Conservation (phyloP, 805 yeast species). For the Candida maris region DNA sequence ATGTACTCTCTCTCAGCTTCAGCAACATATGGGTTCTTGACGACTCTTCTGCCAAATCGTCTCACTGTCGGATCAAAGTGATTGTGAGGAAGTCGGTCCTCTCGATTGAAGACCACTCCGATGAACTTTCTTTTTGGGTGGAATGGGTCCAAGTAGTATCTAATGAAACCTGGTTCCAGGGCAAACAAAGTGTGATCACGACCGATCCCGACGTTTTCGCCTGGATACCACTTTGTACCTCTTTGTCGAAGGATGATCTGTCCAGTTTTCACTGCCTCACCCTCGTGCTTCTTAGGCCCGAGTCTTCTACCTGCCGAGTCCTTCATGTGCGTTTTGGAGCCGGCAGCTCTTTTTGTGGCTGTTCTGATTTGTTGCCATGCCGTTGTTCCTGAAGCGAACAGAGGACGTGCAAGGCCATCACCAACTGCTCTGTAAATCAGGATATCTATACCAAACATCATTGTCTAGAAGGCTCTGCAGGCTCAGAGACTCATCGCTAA, state of each 20-base stretch:
- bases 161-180: slow-evolving; percentile 86
- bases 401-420: too few species aligned
- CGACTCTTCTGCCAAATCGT: slow-evolving; percentile 69
- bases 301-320: slow-evolving; percentile 94
- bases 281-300: slow-evolving; percentile 87
- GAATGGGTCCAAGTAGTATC: slow-evolving; percentile 91
- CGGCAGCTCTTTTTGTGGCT: slow-evolving; percentile 92
- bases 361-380: slow-evolving; percentile 56
- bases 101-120: slow-evolving; percentile 74
- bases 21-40: slow-evolving; percentile 50
- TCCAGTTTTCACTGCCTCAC: slow-evolving; percentile 71
- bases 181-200: slow-evolving; percentile 92
- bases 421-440: too few species aligned
- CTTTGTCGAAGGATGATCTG: slow-evolving; percentile 90
- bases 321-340: slow-evolving; percentile 89
- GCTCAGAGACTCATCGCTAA: too few species aligned
- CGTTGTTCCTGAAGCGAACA: slow-evolving; percentile 8
- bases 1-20: slow-evolving; percentile 55
- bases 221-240: slow-evolving; percentile 93
- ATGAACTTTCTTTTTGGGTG: slow-evolving; percentile 89
- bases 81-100: slow-evolving; percentile 71
- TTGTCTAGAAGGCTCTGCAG: too few species aligned
- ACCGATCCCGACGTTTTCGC: slow-evolving; percentile 87
- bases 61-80: slow-evolving; percentile 88
- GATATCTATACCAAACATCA: too few species aligned